These are phyloP conservation scores for Typha latifolia DNA, from an alignment of 176 grass and related monocot species.

Conservation along the genomic window DNA sequence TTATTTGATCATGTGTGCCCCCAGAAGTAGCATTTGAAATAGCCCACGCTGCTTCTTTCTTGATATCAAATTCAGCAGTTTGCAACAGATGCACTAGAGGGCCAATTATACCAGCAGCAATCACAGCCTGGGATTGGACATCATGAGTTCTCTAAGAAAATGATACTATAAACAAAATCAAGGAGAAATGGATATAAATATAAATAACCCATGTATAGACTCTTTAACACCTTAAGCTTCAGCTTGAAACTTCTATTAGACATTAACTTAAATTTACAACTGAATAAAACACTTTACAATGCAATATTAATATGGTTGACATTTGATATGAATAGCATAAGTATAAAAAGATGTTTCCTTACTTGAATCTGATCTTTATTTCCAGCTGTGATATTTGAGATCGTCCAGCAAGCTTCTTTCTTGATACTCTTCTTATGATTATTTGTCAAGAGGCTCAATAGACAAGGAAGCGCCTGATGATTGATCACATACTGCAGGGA, in stretches of 20 bases:
- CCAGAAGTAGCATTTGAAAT: constrained; percentile 78
- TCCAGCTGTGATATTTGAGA: constrained; percentile 94
- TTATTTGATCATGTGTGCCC: constrained; percentile 60
- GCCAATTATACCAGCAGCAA: constrained; percentile 42
- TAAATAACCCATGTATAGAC: neutral
- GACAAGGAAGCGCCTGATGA: constrained; percentile 71
- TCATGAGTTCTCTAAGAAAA: neutral
- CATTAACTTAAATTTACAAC: no score
- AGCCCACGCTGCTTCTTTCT: constrained; percentile 67
- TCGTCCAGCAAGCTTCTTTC: constrained; percentile 98
- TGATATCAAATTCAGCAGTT: constrained; percentile 74
- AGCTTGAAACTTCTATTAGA: neutral
- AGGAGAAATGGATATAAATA: neutral
- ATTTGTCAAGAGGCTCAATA: constrained; percentile 63
- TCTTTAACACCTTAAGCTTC: neutral
- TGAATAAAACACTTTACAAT: no score
- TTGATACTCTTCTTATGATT: constrained; percentile 99
- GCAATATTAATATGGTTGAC: no score
- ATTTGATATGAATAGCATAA: no score
- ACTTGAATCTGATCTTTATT: constrained; percentile 95
- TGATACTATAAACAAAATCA: neutral
- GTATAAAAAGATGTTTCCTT: neutral
- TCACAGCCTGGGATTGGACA: constrained; percentile 38
- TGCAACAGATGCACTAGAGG: constrained; percentile 57
- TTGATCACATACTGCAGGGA: constrained; percentile 78